A percentile compares a stretch with the other conserved stretches of the same genome.
phyloP scores from a whole-genome alignment of 768 basidiomycete species.

The Auricularia sp. region DNA sequence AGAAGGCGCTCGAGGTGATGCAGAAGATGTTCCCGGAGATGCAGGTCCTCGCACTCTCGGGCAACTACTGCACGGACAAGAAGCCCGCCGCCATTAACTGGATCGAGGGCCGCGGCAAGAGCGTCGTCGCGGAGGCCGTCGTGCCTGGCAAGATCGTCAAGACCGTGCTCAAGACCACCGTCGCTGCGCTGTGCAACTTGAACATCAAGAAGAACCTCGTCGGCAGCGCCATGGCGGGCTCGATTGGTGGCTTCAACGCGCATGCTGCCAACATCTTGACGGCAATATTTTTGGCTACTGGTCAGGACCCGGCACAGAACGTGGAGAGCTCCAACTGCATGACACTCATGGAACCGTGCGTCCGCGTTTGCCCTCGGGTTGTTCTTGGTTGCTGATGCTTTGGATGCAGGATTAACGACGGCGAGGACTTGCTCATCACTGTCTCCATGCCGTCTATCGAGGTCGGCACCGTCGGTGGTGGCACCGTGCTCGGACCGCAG shows the following conservation, averaged over 20 bases:
- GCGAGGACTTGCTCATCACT: conserved; percentile 84
- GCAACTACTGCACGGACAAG: conserved; percentile 99
- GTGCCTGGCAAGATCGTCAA: conserved; percentile 83
- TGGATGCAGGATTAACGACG: conserved; percentile 64
- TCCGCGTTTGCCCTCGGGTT: conserved; percentile 18
- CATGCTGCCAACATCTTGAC: conserved; percentile 97
- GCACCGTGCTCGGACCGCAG: conserved; percentile 87
- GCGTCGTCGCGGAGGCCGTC: conserved; percentile 91
- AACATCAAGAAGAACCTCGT: conserved; percentile 96
- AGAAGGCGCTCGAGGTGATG: conserved; percentile 82
- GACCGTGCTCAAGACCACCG: conserved; percentile 90
- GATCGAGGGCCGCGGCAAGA: conserved; percentile 99
- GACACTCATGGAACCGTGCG: conserved; percentile 97
- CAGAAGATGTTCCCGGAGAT: conserved; percentile 78
- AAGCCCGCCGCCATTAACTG: conserved; percentile 99
- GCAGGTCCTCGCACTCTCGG: conserved; percentile 81
- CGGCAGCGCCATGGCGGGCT: conserved; percentile 96
- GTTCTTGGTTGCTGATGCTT: conserved; percentile 2
- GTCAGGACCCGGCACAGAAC: conserved; percentile 98
- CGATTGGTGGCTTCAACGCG: conserved; percentile 96
- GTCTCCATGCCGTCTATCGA: conserved; percentile 99
- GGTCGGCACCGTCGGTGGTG: conserved; percentile 96
- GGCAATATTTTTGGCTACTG: conserved; percentile 89
- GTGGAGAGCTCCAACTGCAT: conserved; percentile 98
- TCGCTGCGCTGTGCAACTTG: conserved; percentile 77